Evolutionary conservation across 202 grass and related monocot species (phyloP), one percentile per base, ranked within the genome.

Genomic region (Carex sylvatica): DNA sequence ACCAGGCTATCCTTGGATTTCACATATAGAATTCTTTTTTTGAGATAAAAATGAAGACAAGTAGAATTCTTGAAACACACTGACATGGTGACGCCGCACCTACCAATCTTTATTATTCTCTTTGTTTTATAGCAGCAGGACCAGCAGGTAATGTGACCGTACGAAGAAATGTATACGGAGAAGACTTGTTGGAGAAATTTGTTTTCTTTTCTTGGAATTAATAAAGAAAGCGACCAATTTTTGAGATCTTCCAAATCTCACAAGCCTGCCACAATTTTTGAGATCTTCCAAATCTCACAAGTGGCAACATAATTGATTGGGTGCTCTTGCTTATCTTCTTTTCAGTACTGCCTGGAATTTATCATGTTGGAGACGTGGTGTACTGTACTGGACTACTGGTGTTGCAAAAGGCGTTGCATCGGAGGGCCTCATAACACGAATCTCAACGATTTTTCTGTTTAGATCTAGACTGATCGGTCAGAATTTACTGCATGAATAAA

Each of bases 91-190:
- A 61, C 19, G 28, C 71, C 10, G 42, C 51, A 74, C 23, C 71
- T 13, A 18, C 47, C 12, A 7, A 22, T 18, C 1, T 74, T n/a
- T 55, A 18, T 55, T 47, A 53, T 74, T 28, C 28, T 42, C 7
- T 61, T 0, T 44, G 36, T 38, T 38, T 7, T 38, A 7, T 38
- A 53, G 52, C 3, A 18, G 19, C 11, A 30, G 2, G 47, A n/a
- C n/a, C n/a, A n/a, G n/a, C n/a, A n/a, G 19, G 49, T 18, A 55
- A 18, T 56, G 26, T 33, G 72, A 56, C 72, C 72, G 72, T 76
- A 76, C 72, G 5, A 56, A 15, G 14, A 52, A 76, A 56, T 35
- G 51, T n/a, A 56, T 76, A 76, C 72, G 51, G 72, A 76, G 14
- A 76, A 76, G 23, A 30, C 72, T 75, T 75, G 49, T 8, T 75